Conservation (phyloP, 768 basidiomycete genomes). For the Pleurotus giganteus region DNA sequence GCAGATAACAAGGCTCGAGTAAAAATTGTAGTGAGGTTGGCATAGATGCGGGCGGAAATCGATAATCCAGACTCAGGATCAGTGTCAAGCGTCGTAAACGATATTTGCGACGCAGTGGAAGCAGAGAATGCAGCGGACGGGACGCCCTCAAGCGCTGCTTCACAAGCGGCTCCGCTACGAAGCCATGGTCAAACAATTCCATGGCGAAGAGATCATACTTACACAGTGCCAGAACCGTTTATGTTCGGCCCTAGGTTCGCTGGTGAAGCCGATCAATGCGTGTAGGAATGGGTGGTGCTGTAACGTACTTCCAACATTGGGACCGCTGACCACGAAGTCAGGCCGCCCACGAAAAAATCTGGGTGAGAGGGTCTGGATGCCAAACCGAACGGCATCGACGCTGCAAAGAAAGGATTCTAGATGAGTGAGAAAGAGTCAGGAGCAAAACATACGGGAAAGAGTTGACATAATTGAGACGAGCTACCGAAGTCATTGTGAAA, state of each 20-base stretch:
- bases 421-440: not conserved
- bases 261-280: not conserved
- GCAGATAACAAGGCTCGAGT: constrained; percentile 17
- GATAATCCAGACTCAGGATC: constrained; percentile 10
- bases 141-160: constrained; percentile 31
- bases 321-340: constrained; percentile 30
- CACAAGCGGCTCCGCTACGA: constrained; percentile 33
- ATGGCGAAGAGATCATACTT: not conserved
- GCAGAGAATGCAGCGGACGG: constrained; percentile 36
- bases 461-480: constrained; percentile 33
- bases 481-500: not conserved
- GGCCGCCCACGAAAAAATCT: constrained; percentile 23
- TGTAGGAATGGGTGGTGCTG: too few species aligned
- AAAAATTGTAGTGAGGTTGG: constrained; percentile 16
- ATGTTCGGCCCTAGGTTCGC: constrained; percentile 20
- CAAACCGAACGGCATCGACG: constrained; percentile 26
- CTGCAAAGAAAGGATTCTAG: constrained; percentile 8
- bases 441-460: constrained; percentile 26
- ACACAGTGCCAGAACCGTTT: constrained; percentile 25
- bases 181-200: not conserved
- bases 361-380: constrained; percentile 27
- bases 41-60: constrained; percentile 14
- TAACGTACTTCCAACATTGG: constrained; percentile 21
- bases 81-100: constrained; percentile 19
- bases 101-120: constrained; percentile 15